These are phyloP conservation scores for Thalassiosira mediterranea DNA, from an alignment of 352 stramenopile genomes.

Conservation along the genomic window DNA sequence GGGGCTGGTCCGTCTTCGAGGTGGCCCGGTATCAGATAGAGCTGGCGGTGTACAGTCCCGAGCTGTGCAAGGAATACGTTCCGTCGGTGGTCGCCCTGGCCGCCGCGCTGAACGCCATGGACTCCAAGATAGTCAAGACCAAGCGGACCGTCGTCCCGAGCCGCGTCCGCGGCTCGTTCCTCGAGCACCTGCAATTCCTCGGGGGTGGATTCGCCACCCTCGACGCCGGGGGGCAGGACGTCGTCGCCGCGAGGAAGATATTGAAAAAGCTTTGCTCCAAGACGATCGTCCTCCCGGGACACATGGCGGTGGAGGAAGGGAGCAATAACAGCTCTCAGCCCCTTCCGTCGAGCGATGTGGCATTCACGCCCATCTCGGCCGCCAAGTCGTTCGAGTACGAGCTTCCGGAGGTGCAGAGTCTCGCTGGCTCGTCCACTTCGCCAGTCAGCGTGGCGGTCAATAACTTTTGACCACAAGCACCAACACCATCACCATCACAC, in stretches of 20 bases:
- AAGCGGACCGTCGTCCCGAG: constrained; percentile 18
- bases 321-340: too few relatives aligned
- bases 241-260: constrained; percentile 5
- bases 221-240: constrained; percentile 3
- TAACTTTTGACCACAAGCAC: constrained; percentile 6
- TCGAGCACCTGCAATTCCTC: constrained; percentile 15
- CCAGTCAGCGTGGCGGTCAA: constrained; percentile 14
- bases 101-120: constrained; percentile 68
- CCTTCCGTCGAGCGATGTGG: constrained; percentile 8
- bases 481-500: neutral
- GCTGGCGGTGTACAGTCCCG: constrained; percentile 23
- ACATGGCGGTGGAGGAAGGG: constrained; percentile 12
- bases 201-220: neutral
- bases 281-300: constrained; percentile 27
- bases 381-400: constrained; percentile 20
- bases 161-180: constrained; percentile 6
- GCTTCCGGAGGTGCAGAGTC: neutral
- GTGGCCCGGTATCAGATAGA: constrained; percentile 38
- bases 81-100: constrained; percentile 64
- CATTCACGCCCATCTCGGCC: constrained; percentile 17
- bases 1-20: constrained; percentile 38
- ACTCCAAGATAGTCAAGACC: constrained; percentile 36
- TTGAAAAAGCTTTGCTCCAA: constrained; percentile 37
- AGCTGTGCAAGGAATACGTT: constrained; percentile 10
- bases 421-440: constrained; percentile 2